Percentiles rank a stretch among this genome's conserved stretches.
Conservation (phyloP, 257 asterid genomes). For the Fraxinus pennsylvanica region DNA sequence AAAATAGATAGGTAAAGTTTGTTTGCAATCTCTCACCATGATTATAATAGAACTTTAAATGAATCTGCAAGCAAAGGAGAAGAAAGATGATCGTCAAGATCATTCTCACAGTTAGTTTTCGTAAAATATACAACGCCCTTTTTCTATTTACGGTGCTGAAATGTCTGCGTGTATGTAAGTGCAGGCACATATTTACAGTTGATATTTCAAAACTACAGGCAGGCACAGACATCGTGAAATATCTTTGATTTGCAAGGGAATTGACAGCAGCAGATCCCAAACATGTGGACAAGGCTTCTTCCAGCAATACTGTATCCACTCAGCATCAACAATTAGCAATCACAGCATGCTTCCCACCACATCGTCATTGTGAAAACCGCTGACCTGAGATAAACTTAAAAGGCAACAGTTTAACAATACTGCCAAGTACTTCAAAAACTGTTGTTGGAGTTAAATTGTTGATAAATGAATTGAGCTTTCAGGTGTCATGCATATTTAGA, state of each 20-base stretch:
- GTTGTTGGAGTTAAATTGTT: not conserved
- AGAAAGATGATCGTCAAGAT: not conserved
- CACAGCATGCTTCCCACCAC: not conserved
- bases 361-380: not conserved
- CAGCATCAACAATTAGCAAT: not conserved
- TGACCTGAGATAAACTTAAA: not conserved
- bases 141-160: not conserved
- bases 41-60: not conserved
- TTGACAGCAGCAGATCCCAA: not conserved
- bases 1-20: too few species aligned
- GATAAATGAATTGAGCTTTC: too few species aligned
- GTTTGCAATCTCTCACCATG: not conserved
- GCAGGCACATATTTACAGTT: not conserved
- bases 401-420: not conserved
- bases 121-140: not conserved
- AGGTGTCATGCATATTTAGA: too few species aligned
- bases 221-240: not conserved
- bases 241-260: not conserved
- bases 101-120: not conserved
- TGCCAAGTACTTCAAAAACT: not conserved
- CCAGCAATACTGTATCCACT: not conserved
- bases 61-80: not conserved
- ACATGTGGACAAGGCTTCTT: not conserved
- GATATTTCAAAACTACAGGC: not conserved
- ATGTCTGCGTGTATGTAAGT: not conserved